Evolutionary conservation across 306 rosid species (phyloP).

Genomic region (Geum urbanum): DNA sequence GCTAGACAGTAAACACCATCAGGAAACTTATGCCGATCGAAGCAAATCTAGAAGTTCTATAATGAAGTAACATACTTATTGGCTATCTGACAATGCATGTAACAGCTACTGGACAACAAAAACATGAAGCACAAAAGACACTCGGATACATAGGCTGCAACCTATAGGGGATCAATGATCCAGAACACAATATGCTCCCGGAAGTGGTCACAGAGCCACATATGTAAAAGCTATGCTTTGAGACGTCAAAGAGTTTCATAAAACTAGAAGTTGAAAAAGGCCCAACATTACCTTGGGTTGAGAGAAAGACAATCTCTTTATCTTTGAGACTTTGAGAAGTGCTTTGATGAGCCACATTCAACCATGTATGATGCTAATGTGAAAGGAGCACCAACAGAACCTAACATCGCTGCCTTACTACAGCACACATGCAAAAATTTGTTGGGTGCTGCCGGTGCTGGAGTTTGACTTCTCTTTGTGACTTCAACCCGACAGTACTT

Average conservation of each 20-base stretch:
- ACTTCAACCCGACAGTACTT: constrained; percentile 41
- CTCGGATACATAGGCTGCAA: neutral
- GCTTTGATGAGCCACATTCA: constrained; percentile 95
- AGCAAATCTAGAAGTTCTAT: neutral
- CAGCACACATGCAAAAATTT: no score
- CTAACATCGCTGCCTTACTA: constrained; percentile 83
- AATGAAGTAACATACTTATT: constrained; percentile 1
- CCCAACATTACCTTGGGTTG: constrained; percentile 35
- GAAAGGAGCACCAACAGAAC: constrained; percentile 97
- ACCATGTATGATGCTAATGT: constrained; percentile 95
- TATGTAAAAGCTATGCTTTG: neutral
- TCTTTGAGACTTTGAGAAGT: constrained; percentile 58
- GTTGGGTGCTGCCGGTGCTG: constrained; percentile 76
- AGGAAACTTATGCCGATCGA: neutral
- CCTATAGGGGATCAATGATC: neutral
- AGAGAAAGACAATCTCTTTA: constrained; percentile 60
- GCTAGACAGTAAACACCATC: neutral
- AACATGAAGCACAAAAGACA: neutral
- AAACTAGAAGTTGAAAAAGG: neutral
- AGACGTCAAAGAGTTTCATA: neutral
- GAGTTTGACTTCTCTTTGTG: constrained; percentile 79
- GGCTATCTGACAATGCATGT: neutral
- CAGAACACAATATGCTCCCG: neutral
- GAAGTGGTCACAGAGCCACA: neutral
- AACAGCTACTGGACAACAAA: neutral